Percentiles rank a stretch among this genome's conserved stretches.
Evolutionary conservation across 106 monocot genomes (phyloP).

Genomic region (Dioscorea alata): DNA sequence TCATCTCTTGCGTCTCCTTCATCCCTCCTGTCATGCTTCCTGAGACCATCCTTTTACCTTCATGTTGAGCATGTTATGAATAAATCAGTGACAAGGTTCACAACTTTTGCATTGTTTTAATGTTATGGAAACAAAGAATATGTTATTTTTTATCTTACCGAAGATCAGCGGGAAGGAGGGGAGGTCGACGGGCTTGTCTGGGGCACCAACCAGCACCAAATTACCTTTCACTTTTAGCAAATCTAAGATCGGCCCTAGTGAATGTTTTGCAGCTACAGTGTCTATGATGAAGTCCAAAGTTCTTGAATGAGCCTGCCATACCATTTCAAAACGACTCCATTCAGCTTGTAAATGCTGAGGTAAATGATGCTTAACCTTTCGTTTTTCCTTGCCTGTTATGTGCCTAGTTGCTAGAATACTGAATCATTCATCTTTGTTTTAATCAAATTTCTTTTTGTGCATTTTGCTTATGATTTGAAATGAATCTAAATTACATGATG

Average conservation of each 20-base stretch:
- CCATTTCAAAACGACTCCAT: not conserved
- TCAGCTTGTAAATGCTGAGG: too few relatives aligned
- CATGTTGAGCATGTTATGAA: not conserved
- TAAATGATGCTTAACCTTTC: too few relatives aligned
- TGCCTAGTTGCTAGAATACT: too few relatives aligned
- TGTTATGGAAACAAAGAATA: not conserved
- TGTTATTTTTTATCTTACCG: conserved; percentile 16
- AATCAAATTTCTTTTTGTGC: too few relatives aligned
- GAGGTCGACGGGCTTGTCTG: conserved; percentile 62
- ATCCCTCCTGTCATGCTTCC: conserved; percentile 78
- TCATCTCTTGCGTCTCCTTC: conserved; percentile 92
- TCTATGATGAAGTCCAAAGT: conserved; percentile 63
- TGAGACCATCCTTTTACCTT: conserved; percentile 29
- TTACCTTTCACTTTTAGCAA: conserved; percentile 56
- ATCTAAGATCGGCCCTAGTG: conserved; percentile 54
- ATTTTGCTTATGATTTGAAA: too few relatives aligned
- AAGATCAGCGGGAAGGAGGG: conserved; percentile 65
- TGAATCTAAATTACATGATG: too few relatives aligned
- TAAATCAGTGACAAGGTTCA: not conserved
- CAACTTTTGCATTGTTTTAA: too few relatives aligned
- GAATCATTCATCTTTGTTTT: too few relatives aligned
- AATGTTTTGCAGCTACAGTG: conserved; percentile 52
- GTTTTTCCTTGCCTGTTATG: too few relatives aligned
- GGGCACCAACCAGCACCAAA: conserved; percentile 48
- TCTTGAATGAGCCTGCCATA: conserved; percentile 22